These are phyloP conservation scores for Aureobasidium musti DNA, from an alignment of 2,329 filamentous ascomycete species.

Conservation along the genomic window DNA sequence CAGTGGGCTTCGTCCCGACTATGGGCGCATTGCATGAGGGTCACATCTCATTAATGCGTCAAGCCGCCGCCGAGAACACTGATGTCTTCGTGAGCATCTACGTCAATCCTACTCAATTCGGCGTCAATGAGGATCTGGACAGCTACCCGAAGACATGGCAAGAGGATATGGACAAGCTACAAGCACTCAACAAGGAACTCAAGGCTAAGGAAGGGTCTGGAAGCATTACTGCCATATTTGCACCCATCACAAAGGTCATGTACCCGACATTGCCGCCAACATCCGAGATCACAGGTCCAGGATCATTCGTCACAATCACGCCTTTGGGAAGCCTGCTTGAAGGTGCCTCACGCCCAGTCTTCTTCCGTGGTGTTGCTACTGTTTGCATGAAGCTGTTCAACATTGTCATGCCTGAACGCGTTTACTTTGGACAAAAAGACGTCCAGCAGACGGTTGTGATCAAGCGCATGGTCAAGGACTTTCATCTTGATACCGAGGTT, in stretches of 20 bases:
- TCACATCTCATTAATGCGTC: conserved; percentile 81
- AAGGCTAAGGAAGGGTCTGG: conserved; percentile 54
- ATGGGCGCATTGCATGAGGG: conserved; percentile 97
- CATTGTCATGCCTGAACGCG: conserved; percentile 72
- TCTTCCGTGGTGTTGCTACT: conserved; percentile 94
- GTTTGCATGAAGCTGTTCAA: conserved; percentile 95
- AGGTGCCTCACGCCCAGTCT: conserved; percentile 82
- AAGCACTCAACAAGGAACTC: conserved; percentile 70
- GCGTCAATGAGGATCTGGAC: conserved; percentile 79
- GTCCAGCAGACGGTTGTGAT: conserved; percentile 94
- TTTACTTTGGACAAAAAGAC: conserved; percentile 97
- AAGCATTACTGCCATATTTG: conserved; percentile 79
- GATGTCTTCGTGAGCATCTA: conserved; percentile 90
- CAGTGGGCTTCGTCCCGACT: conserved; percentile 87
- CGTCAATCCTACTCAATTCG: conserved; percentile 97
- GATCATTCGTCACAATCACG: conserved; percentile 89
- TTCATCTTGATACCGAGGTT: conserved; percentile 75
- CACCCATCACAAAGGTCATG: conserved; percentile 78
- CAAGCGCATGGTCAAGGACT: conserved; percentile 81
- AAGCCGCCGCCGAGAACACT: conserved; percentile 80
- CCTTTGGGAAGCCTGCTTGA: conserved; percentile 81
- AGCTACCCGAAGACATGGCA: conserved; percentile 92
- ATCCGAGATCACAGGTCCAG: conserved; percentile 71
- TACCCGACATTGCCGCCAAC: conserved; percentile 80
- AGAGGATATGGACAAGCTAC: conserved; percentile 67